A percentile compares a stretch with the other conserved stretches of the same genome.
Evolutionary conservation across 2,329 filamentous ascomycete genomes (phyloP).

Genomic region (Botryotinia convoluta): DNA sequence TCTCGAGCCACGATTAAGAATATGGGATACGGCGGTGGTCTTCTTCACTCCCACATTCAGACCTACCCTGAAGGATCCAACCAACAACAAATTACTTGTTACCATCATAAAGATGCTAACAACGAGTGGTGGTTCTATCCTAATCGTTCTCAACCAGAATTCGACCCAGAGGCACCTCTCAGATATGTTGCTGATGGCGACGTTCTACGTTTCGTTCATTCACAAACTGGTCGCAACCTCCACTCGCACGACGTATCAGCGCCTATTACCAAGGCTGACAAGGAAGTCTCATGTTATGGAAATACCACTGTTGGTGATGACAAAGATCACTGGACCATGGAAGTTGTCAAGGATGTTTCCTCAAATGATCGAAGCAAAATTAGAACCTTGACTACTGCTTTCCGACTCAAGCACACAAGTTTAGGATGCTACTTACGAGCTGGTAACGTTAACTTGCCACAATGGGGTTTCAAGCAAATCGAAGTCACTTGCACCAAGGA

Average conservation of each 20-base stretch:
- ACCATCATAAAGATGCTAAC: slow-evolving; percentile 99
- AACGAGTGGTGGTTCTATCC: slow-evolving; percentile 99
- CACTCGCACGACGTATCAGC: slow-evolving; percentile 91
- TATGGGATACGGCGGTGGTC: slow-evolving; percentile 97
- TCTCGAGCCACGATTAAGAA: slow-evolving; percentile 95
- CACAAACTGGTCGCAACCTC: slow-evolving; percentile 93
- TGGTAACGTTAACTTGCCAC: slow-evolving; percentile 91
- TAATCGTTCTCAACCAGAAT: slow-evolving; percentile 74
- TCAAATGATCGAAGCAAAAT: slow-evolving; percentile 74
- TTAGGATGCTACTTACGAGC: slow-evolving; percentile 93
- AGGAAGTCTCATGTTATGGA: slow-evolving; percentile 93
- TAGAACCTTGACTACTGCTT: slow-evolving; percentile 88
- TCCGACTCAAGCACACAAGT: slow-evolving; percentile 78
- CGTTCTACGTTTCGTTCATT: slow-evolving; percentile 83
- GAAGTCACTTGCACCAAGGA: slow-evolving; percentile 93
- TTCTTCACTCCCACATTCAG: slow-evolving; percentile 94
- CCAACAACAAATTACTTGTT: slow-evolving; percentile 98
- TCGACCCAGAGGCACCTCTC: slow-evolving; percentile 67
- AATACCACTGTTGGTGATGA: slow-evolving; percentile 94
- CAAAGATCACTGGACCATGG: slow-evolving; percentile 95
- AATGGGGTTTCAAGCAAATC: slow-evolving; percentile 99
- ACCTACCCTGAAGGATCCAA: slow-evolving; percentile 90
- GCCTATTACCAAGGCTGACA: slow-evolving; percentile 82
- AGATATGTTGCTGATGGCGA: slow-evolving; percentile 75
- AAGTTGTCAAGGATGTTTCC: slow-evolving; percentile 86